Evolutionary conservation across 257 asterid genomes (phyloP).

Genomic region (Vinca minor): DNA sequence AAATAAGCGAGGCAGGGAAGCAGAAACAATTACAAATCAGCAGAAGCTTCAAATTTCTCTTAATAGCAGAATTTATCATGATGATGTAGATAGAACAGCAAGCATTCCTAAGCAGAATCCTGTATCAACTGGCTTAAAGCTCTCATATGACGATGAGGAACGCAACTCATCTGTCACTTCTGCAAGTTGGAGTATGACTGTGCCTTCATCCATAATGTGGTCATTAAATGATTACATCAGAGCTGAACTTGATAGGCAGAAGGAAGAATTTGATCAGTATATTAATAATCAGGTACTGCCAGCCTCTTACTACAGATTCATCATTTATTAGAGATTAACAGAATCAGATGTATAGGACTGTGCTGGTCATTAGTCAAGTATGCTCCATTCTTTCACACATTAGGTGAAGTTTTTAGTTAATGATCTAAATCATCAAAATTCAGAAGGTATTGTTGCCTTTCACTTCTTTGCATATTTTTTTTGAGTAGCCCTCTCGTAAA

Average conservation of each 20-base stretch:
- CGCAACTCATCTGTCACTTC: constrained; percentile 69
- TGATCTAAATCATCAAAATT: background rate
- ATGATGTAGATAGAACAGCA: constrained; percentile 41
- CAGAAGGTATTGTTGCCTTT: background rate
- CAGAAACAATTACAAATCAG: constrained; percentile 46
- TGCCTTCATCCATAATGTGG: constrained; percentile 43
- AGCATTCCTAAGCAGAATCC: constrained; percentile 44
- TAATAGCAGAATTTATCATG: constrained; percentile 32
- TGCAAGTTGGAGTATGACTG: constrained; percentile 50
- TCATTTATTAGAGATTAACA: background rate
- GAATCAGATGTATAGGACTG: background rate
- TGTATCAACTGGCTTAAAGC: constrained; percentile 76
- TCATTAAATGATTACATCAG: constrained; percentile 42
- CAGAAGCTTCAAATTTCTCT: constrained; percentile 49
- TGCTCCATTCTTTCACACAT: background rate
- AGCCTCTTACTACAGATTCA: background rate
- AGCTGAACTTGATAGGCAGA: constrained; percentile 53
- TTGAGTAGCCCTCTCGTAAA: background rate
- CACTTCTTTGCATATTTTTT: background rate
- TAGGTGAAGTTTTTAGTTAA: background rate
- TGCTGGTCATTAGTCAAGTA: too few species aligned
- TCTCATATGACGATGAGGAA: constrained; percentile 77
- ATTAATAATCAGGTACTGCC: constrained; percentile 60
- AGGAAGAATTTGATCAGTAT: constrained; percentile 54
- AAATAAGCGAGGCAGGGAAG: constrained; percentile 35